Evolutionary conservation across 1,284 basidiomycete species (phyloP).

Genomic region (Stereum hirsutum): DNA sequence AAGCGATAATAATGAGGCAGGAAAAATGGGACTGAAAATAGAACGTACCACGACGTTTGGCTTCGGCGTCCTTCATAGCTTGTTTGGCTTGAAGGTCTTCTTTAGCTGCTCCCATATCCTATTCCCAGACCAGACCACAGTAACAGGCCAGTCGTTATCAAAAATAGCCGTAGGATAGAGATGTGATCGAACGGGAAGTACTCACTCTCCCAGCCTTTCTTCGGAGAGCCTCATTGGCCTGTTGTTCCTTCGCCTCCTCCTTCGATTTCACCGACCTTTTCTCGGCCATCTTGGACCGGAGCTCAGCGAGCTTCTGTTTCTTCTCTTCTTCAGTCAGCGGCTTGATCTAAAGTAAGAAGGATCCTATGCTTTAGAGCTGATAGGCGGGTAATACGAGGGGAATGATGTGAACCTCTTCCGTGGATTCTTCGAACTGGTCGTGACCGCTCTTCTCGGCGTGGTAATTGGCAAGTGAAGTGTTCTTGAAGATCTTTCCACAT

Average conservation of each 20-base stretch:
- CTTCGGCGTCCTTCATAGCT: constrained; percentile 69
- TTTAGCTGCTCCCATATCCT: constrained; percentile 68
- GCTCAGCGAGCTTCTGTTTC: constrained; percentile 71
- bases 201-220: constrained; percentile 79
- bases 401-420: constrained; percentile 70
- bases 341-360: constrained; percentile 48
- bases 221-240: constrained; percentile 73
- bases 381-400: neutral
- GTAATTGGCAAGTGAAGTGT: constrained; percentile 83
- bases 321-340: constrained; percentile 96
- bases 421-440: constrained; percentile 91
- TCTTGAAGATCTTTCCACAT: constrained; percentile 84
- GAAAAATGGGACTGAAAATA: neutral
- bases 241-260: constrained; percentile 62
- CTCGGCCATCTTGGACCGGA: constrained; percentile 67
- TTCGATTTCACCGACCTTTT: constrained; percentile 67
- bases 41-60: constrained; percentile 61
- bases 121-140: too few relatives aligned
- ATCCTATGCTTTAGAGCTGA: neutral
- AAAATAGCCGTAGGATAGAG: neutral
- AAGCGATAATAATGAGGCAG: neutral
- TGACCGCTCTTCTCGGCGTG: constrained; percentile 96
- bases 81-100: constrained; percentile 79
- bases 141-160: too few relatives aligned
- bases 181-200: neutral